phyloP scores from a whole-genome alignment of 768 basidiomycete species.

The Cyclocybe cylindracea region DNA sequence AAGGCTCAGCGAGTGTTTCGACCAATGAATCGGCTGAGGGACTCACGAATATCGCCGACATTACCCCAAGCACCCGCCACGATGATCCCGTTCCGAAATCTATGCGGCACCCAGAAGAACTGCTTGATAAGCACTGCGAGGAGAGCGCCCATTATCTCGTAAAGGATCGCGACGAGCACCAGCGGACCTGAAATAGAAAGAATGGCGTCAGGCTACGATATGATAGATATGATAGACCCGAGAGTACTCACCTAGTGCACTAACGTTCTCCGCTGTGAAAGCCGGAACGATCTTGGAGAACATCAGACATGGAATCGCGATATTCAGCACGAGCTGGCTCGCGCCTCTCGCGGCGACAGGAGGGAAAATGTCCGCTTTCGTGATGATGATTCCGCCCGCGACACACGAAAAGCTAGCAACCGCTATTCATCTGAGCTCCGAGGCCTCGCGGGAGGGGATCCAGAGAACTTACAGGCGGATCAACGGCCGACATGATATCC shows the following conservation, averaged over 20 bases:
- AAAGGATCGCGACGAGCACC: constrained; percentile 58
- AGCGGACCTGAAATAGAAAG: constrained; percentile 51
- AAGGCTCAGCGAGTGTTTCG: neutral
- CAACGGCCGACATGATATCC: constrained; percentile 62
- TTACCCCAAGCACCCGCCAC: constrained; percentile 73
- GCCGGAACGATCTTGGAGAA: constrained; percentile 75
- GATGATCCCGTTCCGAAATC: constrained; percentile 71
- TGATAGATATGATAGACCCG: neutral
- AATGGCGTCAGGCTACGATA: neutral
- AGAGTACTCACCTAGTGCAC: constrained; percentile 45
- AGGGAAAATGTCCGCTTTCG: constrained; percentile 64
- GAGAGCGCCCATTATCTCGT: constrained; percentile 54
- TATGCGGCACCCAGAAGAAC: constrained; percentile 77
- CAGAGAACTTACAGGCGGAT: constrained; percentile 52
- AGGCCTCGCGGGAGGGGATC: neutral
- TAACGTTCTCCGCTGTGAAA: constrained; percentile 57
- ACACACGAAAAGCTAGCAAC: constrained; percentile 52
- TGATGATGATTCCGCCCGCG: constrained; percentile 54
- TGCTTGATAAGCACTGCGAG: constrained; percentile 58
- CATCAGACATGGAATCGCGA: constrained; percentile 63
- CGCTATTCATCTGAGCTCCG: neutral
- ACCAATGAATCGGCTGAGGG: neutral
- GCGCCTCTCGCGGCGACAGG: constrained; percentile 56
- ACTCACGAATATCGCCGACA: constrained; percentile 69
- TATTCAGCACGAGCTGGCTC: constrained; percentile 64